A percentile compares a stretch with the other conserved stretches of the same genome.
Evolutionary conservation across 768 basidiomycete genomes (phyloP).

Genomic region (Holtermanniella nyarrowii): DNA sequence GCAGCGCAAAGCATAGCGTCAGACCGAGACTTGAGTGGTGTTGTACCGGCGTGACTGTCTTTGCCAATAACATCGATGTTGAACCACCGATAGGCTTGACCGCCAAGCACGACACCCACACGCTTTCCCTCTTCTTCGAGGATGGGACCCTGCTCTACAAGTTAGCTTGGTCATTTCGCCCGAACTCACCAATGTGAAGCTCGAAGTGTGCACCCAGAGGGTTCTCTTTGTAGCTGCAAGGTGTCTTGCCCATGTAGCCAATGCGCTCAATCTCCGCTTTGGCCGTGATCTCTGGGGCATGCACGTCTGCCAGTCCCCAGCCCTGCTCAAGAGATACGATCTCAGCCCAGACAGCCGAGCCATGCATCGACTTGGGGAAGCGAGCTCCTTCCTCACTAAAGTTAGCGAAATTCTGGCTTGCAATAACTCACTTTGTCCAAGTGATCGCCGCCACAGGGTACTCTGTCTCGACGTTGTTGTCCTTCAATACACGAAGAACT

Average conservation of each 20-base stretch:
- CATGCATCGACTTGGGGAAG: constrained; percentile 6
- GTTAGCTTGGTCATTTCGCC: too few species aligned
- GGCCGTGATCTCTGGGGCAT: background rate
- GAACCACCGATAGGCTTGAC: constrained; percentile 7
- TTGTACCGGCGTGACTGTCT: constrained; percentile 9
- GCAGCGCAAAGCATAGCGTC: constrained; percentile 1
- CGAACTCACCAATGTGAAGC: constrained; percentile 5
- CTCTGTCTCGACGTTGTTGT: constrained; percentile 1
- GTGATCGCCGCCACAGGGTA: constrained; percentile 2
- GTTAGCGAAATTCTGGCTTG: background rate
- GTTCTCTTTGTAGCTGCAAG: background rate
- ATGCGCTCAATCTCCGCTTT: constrained; percentile 6
- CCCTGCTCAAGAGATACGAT: background rate
- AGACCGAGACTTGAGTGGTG: constrained; percentile 1
- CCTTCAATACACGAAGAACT: constrained; percentile 1
- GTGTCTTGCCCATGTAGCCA: constrained; percentile 5
- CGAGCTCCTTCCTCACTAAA: constrained; percentile 9
- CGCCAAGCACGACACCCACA: constrained; percentile 6
- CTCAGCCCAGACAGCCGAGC: constrained; percentile 5
- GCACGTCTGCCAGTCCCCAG: background rate
- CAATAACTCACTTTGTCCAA: constrained; percentile 12
- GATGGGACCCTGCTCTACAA: constrained; percentile 9
- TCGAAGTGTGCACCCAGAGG: constrained; percentile 11
- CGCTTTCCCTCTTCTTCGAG: constrained; percentile 1
- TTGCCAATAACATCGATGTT: constrained; percentile 3